Evolutionary conservation across 306 rosid genomes (phyloP), one percentile per base, ranked within the genome.

Genomic region (Cicer yamashitae): DNA sequence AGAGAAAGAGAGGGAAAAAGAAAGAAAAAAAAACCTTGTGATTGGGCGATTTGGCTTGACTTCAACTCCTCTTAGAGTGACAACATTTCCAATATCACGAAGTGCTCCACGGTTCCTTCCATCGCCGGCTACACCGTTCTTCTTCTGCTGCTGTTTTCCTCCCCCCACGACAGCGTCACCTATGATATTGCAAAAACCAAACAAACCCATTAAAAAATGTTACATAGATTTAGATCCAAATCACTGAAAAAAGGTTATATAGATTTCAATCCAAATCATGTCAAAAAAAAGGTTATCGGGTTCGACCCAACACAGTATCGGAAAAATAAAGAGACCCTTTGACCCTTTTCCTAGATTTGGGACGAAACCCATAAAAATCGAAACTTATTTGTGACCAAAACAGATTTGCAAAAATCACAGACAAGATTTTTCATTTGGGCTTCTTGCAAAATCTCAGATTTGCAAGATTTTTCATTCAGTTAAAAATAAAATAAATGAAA

Each of bases 21-120:
- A 53, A 47, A 10, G 25, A 22, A 22, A 10, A 1, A 82, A 56
- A 18, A 51, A 90, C 96, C 96, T 91, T 14, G 98, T 93, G 40
- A 93, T 87, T 8, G 98, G 98, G 7, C 98, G 98, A 86, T 89
- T 81, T 0, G 89, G 89, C 73, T 93, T 93, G 52, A 70, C 82
- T 4, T 91, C 96, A 43, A 76, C 30, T 17, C 88, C 96, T 71
- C 74, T 78, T 11, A 45, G 64, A 8, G 82, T 71, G 60, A 71
- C 96, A 70, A 87, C 44, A 58, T 91, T 93, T 20, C 98, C 98
- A 48, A 93, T 93, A 76, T 93, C 98, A 7, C 90, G 92, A 2
- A 93, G 77, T 11, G 92, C 92, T 64, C 59, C 82, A 5, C 98
- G 87, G 75, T 84, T 88, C 51, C 81, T 85, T 43, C 83, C 96